These are phyloP conservation scores for Lactarius sanguifluus DNA, from an alignment of 768 basidiomycete genomes.

Conservation along the genomic window DNA sequence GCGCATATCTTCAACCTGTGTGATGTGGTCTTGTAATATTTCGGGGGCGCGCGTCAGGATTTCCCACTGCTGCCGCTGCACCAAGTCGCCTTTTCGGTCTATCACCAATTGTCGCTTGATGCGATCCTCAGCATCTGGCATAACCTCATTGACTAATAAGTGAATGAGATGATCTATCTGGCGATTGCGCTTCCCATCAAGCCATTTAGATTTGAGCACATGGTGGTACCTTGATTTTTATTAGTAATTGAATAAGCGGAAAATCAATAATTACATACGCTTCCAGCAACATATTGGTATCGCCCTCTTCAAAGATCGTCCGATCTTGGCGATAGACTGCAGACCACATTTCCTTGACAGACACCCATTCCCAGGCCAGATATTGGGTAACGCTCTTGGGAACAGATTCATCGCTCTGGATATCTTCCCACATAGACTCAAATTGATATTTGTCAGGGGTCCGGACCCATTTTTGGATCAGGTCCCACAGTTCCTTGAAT, in stretches of 20 bases:
- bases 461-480: not conserved
- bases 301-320: not conserved
- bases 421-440: not conserved
- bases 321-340: not conserved
- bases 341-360: not conserved
- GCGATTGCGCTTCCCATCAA: not conserved
- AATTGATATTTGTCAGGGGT: not conserved
- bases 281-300: not conserved
- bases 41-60: not conserved
- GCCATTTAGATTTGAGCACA: not conserved
- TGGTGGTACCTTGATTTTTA: not conserved
- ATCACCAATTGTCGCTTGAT: too few relatives aligned
- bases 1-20: not conserved
- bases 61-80: too few relatives aligned
- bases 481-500: not conserved
- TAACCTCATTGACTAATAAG: too few relatives aligned
- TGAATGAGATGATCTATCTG: not conserved
- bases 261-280: not conserved
- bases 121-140: too few relatives aligned
- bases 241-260: not conserved
- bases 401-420: not conserved
- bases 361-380: too few relatives aligned
- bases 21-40: not conserved
- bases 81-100: too few relatives aligned
- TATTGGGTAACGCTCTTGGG: not conserved